Percentiles rank a stretch among this genome's conserved stretches.
phyloP scores from a whole-genome alignment of 1,284 basidiomycete genomes.

The Cryptococcus hybrid region DNA sequence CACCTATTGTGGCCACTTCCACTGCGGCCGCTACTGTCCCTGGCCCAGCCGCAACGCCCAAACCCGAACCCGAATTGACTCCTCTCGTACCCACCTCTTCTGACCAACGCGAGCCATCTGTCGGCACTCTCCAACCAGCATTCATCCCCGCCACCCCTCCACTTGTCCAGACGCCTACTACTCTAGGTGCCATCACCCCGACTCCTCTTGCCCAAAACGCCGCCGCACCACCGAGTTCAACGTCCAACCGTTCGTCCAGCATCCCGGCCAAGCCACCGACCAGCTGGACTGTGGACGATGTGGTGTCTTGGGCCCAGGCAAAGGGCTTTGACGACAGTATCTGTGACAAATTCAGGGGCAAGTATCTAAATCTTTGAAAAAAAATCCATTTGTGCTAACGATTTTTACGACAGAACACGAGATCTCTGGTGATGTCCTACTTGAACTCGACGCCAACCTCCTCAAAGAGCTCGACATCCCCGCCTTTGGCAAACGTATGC shows the following conservation, averaged over 20 bases:
- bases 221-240: background rate
- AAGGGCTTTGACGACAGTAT: constrained; percentile 84
- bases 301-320: constrained; percentile 79
- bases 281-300: constrained; percentile 80
- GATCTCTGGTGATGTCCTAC: constrained; percentile 92
- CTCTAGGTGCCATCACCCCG: no score
- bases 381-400: no score
- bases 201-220: background rate
- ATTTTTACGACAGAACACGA: constrained; percentile 72
- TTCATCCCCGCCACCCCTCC: constrained; percentile 27
- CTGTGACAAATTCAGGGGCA: constrained; percentile 76
- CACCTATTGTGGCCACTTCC: background rate
- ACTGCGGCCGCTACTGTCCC: constrained; percentile 1
- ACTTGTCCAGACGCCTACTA: background rate
- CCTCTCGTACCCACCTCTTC: background rate
- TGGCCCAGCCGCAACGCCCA: background rate
- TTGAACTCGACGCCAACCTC: constrained; percentile 88
- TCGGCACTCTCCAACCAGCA: constrained; percentile 19
- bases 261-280: constrained; percentile 12
- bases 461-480: constrained; percentile 96
- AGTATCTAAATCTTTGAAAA: constrained; percentile 44
- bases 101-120: background rate
- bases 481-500: constrained; percentile 91
- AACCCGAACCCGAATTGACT: background rate
- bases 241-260: constrained; percentile 5